Conservation (phyloP, 1,284 basidiomycete genomes). For the Phellopilus nigrolimitatus region DNA sequence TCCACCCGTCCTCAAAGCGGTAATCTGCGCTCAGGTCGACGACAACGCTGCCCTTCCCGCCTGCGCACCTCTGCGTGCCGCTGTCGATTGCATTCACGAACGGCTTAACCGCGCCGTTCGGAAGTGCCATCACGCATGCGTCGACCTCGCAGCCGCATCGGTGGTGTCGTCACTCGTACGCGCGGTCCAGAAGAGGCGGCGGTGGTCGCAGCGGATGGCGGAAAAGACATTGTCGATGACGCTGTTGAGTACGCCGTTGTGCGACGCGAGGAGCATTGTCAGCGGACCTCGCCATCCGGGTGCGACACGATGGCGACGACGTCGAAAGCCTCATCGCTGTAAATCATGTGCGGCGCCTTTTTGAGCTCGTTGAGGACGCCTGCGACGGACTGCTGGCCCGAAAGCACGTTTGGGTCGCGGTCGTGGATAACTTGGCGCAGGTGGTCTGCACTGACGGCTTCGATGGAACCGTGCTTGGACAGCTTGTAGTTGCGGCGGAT, state of each 20-base stretch:
- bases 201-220: constrained; percentile 93
- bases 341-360: constrained; percentile 85
- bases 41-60: too few relatives aligned
- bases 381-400: too few relatives aligned
- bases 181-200: constrained; percentile 94
- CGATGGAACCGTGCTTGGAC: constrained; percentile 81
- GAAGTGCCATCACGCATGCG: constrained; percentile 97
- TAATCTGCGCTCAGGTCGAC: too few relatives aligned
- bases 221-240: constrained; percentile 99
- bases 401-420: constrained; percentile 87
- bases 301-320: constrained; percentile 95
- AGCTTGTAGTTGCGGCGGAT: constrained; percentile 98
- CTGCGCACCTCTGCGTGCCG: too few relatives aligned
- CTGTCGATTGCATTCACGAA: constrained; percentile 96
- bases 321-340: constrained; percentile 96
- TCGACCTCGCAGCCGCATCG: constrained; percentile 58
- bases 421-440: constrained; percentile 91
- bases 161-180: constrained; percentile 69
- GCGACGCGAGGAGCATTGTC: constrained; percentile 87
- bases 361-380: constrained; percentile 79
- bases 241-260: constrained; percentile 86
- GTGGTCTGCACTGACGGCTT: constrained; percentile 86
- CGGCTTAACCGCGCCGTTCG: constrained; percentile 95
- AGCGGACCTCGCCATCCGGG: constrained; percentile 84
- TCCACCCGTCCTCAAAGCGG: too few relatives aligned